Percentiles rank a stretch among this genome's conserved stretches.
These are phyloP conservation scores for Neohortaea acidophila DNA, from an alignment of 495 filamentous ascomycete species.

Conservation along the genomic window DNA sequence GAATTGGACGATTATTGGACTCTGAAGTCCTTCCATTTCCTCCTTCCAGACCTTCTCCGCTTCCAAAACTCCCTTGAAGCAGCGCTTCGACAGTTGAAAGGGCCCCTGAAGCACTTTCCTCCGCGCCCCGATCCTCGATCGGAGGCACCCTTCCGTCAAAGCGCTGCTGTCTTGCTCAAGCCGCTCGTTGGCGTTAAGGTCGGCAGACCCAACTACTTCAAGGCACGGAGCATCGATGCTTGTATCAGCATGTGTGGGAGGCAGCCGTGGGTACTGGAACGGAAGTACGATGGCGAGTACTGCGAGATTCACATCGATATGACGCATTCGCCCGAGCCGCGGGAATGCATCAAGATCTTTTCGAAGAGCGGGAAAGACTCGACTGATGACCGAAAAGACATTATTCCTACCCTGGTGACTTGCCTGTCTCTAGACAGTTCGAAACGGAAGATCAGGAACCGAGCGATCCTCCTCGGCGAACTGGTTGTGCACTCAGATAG, in stretches of 20 bases:
- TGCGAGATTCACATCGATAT: slow-evolving; percentile 76
- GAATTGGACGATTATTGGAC: slow-evolving; percentile 31
- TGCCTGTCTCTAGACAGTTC: slow-evolving; percentile 42
- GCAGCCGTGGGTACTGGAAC: slow-evolving; percentile 54
- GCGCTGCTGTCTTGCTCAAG: slow-evolving; percentile 35
- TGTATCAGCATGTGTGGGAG: slow-evolving; percentile 46
- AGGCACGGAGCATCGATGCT: slow-evolving; percentile 63
- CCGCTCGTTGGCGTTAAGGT: slow-evolving; percentile 59
- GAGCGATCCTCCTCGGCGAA: slow-evolving; percentile 72
- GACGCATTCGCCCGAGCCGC: slow-evolving; percentile 24
- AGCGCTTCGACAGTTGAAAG: slow-evolving; percentile 33
- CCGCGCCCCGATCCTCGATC: slow-evolving; percentile 25
- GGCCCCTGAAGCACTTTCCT: slow-evolving; percentile 3
- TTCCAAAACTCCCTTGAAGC: slow-evolving; percentile 47
- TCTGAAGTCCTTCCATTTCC: slow-evolving; percentile 29
- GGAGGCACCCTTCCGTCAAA: slow-evolving; percentile 23
- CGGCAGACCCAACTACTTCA: slow-evolving; percentile 53
- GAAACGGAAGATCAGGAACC: slow-evolving; percentile 40
- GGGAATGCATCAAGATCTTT: slow-evolving; percentile 57
- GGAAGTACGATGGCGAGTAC: slow-evolving; percentile 80
- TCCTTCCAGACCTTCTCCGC: slow-evolving; percentile 41
- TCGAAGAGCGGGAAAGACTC: slow-evolving; percentile 87
- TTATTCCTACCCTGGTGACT: slow-evolving; percentile 40
- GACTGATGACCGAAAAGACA: slow-evolving; percentile 46
- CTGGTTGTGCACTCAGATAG: slow-evolving; percentile 60